Evolutionary conservation across 352 stramenopile genomes (phyloP).

Genomic region (Globisporangium recalcitrans): DNA sequence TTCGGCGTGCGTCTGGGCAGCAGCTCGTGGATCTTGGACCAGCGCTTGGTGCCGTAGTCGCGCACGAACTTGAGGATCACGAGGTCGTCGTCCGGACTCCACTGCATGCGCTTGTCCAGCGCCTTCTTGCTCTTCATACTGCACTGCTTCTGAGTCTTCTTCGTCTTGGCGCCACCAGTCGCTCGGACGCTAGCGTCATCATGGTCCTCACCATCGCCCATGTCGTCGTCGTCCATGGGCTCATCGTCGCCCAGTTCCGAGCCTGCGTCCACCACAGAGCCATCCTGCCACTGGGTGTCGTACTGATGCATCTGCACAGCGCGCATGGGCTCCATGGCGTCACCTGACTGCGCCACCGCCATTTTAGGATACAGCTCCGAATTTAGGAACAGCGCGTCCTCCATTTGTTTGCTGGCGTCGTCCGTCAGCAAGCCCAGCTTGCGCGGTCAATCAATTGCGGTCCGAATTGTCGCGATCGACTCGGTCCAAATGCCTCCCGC

Average conservation of each 20-base stretch:
- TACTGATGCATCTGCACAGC: neutral
- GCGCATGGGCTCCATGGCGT: neutral
- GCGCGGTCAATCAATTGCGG: neutral
- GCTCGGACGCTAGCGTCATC: slow-evolving; percentile 6
- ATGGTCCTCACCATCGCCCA: slow-evolving; percentile 12
- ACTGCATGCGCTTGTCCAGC: slow-evolving; percentile 48
- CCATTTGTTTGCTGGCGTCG: neutral
- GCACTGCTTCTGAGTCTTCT: neutral
- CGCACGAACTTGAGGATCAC: slow-evolving; percentile 70
- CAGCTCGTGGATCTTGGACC: slow-evolving; percentile 90
- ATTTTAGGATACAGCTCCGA: neutral
- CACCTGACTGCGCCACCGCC: neutral
- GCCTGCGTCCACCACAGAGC: neutral
- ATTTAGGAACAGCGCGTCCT: neutral
- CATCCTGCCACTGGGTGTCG: neutral
- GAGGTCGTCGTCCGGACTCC: slow-evolving; percentile 55
- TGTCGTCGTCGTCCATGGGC: neutral
- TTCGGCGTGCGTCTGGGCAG: slow-evolving; percentile 93
- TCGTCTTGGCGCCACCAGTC: neutral
- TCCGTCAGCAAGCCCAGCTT: neutral
- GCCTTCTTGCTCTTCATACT: neutral
- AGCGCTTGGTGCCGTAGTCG: slow-evolving; percentile 79
- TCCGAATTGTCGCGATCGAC: neutral
- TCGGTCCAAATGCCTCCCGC: neutral
- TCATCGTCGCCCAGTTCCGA: neutral